Evolutionary conservation across 352 stramenopile genomes (phyloP).

Genomic region (Phytophthora uliginosa): DNA sequence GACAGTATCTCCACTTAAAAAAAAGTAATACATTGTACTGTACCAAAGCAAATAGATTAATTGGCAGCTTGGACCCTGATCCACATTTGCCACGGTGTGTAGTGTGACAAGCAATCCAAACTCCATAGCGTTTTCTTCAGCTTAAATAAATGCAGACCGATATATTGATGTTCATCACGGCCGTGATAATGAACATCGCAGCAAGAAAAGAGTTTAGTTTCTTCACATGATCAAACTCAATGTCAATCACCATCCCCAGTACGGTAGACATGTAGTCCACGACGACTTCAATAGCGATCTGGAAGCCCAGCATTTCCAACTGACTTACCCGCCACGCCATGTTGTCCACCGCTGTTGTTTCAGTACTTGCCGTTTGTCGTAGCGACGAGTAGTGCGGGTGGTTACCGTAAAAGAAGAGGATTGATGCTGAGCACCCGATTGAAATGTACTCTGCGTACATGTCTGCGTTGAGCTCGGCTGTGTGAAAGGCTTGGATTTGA

Average conservation of each 20-base stretch:
- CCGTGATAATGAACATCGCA: conserved; percentile 12
- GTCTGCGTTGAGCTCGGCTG: conserved; percentile 21
- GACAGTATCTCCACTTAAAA: too few relatives aligned
- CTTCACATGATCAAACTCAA: conserved; percentile 20
- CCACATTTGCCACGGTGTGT: too few relatives aligned
- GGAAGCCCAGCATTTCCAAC: conserved; percentile 6
- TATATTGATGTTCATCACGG: conserved; percentile 36
- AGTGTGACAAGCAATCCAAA: too few relatives aligned
- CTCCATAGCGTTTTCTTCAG: not conserved
- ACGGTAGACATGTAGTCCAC: conserved; percentile 24
- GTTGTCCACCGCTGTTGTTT: not conserved
- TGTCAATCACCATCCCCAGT: conserved; percentile 16
- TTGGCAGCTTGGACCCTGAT: too few relatives aligned
- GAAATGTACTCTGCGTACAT: conserved; percentile 52
- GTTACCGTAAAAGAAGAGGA: conserved; percentile 35
- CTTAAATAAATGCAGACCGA: conserved; percentile 30
- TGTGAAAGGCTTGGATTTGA: conserved; percentile 19
- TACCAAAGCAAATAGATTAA: too few relatives aligned
- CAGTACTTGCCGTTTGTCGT: conserved; percentile 2
- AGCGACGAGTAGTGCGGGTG: conserved; percentile 26
- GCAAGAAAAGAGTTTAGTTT: conserved; percentile 24
- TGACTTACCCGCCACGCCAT: not conserved
- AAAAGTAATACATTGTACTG: too few relatives aligned
- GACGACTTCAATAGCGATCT: conserved; percentile 13
- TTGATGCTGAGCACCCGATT: conserved; percentile 29